A percentile compares a stretch with the other conserved stretches of the same genome.
Conservation (phyloP, 441 rosid species). For the Arabidopsis lyrata region DNA sequence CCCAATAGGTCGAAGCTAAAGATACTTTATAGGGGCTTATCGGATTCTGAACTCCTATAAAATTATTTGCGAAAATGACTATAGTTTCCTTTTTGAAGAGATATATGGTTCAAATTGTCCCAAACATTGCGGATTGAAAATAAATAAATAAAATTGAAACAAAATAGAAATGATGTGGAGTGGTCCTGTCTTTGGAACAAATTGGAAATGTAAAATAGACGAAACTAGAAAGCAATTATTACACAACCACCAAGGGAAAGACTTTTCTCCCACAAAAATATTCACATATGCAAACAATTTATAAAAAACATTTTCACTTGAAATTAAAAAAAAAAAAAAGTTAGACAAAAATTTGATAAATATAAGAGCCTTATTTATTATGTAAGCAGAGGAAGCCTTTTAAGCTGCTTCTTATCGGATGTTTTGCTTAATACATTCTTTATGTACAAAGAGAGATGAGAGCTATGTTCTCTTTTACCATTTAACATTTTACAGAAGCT, state of each 20-base stretch:
- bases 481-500: constrained; percentile 52
- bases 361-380: constrained; percentile 17
- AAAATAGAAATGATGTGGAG: constrained; percentile 14
- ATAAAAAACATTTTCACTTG: neutral
- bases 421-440: constrained; percentile 28
- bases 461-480: constrained; percentile 6
- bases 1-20: constrained; percentile 5
- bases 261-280: constrained; percentile 19
- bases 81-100: constrained; percentile 25
- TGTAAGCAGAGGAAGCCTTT: constrained; percentile 22
- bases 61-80: constrained; percentile 38
- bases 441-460: constrained; percentile 27
- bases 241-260: constrained; percentile 40
- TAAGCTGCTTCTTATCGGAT: constrained; percentile 39
- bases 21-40: neutral
- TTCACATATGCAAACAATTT: constrained; percentile 16
- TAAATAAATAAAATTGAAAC: neutral
- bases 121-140: neutral
- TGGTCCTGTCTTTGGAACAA: constrained; percentile 41
- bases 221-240: constrained; percentile 43
- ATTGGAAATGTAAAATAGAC: constrained; percentile 41
- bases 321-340: constrained; percentile 10
- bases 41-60: constrained; percentile 25
- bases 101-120: constrained; percentile 16
- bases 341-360: neutral